Conservation (phyloP, 1,284 basidiomycete genomes). For the Trichosporon coremiiforme region DNA sequence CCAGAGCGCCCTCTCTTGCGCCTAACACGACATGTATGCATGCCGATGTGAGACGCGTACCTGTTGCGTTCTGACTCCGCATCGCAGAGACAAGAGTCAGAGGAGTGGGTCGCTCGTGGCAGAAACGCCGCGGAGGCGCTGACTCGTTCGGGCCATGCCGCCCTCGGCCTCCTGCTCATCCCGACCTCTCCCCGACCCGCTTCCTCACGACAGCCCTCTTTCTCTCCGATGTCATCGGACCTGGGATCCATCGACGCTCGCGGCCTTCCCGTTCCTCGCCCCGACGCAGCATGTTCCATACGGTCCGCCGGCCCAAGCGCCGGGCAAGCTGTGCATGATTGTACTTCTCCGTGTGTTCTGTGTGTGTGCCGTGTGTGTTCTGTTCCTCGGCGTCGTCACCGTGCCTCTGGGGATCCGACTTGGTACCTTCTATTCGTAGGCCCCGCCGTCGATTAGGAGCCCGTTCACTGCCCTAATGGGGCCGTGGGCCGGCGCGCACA, state of each 20-base stretch:
- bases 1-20: background rate
- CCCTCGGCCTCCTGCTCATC: background rate
- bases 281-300: background rate
- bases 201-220: background rate
- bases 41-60: background rate
- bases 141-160: slow-evolving; percentile 3
- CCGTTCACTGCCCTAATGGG: background rate
- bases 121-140: slow-evolving; percentile 3
- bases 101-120: background rate
- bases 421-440: background rate
- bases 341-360: background rate
- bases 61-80: background rate
- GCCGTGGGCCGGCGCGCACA: background rate
- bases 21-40: background rate
- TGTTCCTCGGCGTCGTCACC: background rate
- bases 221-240: background rate
- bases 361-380: background rate
- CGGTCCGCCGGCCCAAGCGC: too few relatives aligned
- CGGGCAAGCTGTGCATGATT: background rate
- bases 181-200: slow-evolving; percentile 1
- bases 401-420: slow-evolving; percentile 1
- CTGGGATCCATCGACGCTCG: background rate
- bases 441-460: background rate
- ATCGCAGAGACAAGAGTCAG: background rate
- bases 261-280: background rate